Conservation (phyloP, 371 early-diverging fungal species). For the Mucor saturninus region DNA sequence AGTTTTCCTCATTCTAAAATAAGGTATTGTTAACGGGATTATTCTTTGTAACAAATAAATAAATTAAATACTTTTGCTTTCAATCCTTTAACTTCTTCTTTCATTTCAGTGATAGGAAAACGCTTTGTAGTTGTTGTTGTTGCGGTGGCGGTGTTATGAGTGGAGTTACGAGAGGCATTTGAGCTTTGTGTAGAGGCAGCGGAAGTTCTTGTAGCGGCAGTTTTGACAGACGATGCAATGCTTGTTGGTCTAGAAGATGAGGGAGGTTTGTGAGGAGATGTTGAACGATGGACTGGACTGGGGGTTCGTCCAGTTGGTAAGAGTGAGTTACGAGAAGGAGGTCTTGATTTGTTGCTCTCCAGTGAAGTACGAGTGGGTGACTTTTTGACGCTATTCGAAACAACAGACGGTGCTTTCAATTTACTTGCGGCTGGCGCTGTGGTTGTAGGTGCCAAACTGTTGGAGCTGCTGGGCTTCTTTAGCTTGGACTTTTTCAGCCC, state of each 20-base stretch:
- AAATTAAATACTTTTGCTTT: conserved; percentile 28
- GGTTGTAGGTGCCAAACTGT: too few species aligned
- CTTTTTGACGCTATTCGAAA: conserved; percentile 11
- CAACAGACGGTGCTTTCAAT: conserved; percentile 14
- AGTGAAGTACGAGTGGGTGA: conserved; percentile 18
- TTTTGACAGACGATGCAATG: conserved; percentile 14
- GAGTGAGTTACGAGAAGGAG: conserved; percentile 21
- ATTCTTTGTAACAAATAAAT: not conserved
- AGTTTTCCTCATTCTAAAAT: conserved; percentile 45
- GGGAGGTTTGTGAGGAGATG: conserved; percentile 18
- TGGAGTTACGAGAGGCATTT: conserved; percentile 6
- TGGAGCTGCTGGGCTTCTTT: conserved; percentile 6
- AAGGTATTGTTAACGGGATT: not conserved
- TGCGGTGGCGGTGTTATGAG: conserved; percentile 8
- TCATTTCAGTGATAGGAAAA: conserved; percentile 33
- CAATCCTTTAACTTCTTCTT: conserved; percentile 34
- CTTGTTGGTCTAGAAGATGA: conserved; percentile 22
- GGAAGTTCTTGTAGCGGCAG: not conserved
- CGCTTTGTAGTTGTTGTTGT: conserved; percentile 12
- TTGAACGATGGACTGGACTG: conserved; percentile 15
- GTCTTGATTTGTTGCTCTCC: conserved; percentile 16
- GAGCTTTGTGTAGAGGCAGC: not conserved
- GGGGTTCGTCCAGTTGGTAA: conserved; percentile 11
- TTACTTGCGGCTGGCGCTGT: not conserved
- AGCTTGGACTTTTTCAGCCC: conserved; percentile 26